Evolutionary conservation across 331 rosid species (phyloP).

Genomic region (Spiraea crenata): DNA sequence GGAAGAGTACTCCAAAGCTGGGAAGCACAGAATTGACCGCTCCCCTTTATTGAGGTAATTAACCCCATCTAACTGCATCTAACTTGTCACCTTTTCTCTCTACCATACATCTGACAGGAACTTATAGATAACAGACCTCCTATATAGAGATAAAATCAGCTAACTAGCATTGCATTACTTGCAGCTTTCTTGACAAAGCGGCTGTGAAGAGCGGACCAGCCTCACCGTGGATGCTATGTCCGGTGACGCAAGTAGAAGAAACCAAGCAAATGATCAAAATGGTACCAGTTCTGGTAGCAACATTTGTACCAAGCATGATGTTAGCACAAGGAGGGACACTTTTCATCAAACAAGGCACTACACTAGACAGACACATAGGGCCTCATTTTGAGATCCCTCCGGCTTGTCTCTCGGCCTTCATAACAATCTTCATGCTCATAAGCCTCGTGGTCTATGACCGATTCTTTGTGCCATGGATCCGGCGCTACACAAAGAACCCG

Average conservation of each 20-base stretch:
- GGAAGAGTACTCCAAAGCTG: conserved; percentile 35
- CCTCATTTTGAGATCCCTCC: conserved; percentile 71
- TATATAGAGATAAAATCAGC: neutral
- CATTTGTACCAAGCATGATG: conserved; percentile 59
- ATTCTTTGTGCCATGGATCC: conserved; percentile 42
- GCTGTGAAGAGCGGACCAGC: conserved; percentile 40
- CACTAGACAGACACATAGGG: conserved; percentile 57
- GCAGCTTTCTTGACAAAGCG: conserved; percentile 78
- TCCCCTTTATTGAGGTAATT: conserved; percentile 54
- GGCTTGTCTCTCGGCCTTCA: conserved; percentile 52
- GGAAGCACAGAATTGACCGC: conserved; percentile 49
- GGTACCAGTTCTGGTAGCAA: conserved; percentile 58
- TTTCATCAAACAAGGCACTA: conserved; percentile 66
- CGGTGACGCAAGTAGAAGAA: conserved; percentile 88
- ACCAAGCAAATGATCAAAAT: conserved; percentile 79
- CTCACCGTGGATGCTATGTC: conserved; percentile 57
- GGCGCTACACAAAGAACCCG: conserved; percentile 60
- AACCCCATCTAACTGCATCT: neutral
- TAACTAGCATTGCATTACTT: neutral
- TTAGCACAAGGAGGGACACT: conserved; percentile 46
- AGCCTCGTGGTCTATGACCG: conserved; percentile 65
- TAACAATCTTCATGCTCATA: conserved; percentile 66
- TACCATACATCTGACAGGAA: too few relatives aligned
- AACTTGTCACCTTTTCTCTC: too few relatives aligned
- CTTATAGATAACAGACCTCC: too few relatives aligned